Evolutionary conservation across 78 protist species (phyloP), one percentile per base, ranked within the genome.

Genomic region (Bodo saltans): DNA sequence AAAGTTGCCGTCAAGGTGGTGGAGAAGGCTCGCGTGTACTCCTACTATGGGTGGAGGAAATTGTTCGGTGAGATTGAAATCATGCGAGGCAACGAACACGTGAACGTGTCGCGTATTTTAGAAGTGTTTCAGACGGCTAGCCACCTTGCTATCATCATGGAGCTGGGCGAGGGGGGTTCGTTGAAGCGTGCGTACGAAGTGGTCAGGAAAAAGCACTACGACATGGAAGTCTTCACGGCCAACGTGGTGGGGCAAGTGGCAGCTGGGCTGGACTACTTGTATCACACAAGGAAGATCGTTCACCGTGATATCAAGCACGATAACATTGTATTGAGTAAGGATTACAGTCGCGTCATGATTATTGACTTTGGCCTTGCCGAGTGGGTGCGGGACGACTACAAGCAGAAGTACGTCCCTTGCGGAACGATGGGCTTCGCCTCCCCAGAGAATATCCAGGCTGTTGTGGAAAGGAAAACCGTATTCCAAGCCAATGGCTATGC

Each of bases 221-320:
- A 47, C 60, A 47, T 47, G n/a, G 81, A 76, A 76, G 81, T 76
- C 42, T 38, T 39, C 39, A 17, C 40, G 29, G n/a, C 17, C 35
- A 42, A 42, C 38, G 8, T 8, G 28, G 17, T 38, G 29, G 72
- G 17, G 40, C 75, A 83, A 3, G 75, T 83, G 23, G 4, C 68
- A 1, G 8, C 3, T 3, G 87, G 71, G 26, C 42, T 83, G 70
- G 28, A 83, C 30, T 83, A 83, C 70, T 2, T 83, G 40, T 78
- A 83, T 68, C 32, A 72, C 40, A 68, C 12, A 25, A 3, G 34
- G 42, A 38, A 73, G 34, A 78, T 73, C 47, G 78, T 83, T 25
- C 87, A 83, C 39, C 34, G 87, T 28, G 87, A 83, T 26, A 73
- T 83, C 47, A 83, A 83, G 39, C 83, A 82, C 38, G 85, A 69